Evolutionary conservation across 1,139 yeast species (phyloP), one percentile per base, ranked within the genome.

Genomic region (Geotrichum histeridarum): DNA sequence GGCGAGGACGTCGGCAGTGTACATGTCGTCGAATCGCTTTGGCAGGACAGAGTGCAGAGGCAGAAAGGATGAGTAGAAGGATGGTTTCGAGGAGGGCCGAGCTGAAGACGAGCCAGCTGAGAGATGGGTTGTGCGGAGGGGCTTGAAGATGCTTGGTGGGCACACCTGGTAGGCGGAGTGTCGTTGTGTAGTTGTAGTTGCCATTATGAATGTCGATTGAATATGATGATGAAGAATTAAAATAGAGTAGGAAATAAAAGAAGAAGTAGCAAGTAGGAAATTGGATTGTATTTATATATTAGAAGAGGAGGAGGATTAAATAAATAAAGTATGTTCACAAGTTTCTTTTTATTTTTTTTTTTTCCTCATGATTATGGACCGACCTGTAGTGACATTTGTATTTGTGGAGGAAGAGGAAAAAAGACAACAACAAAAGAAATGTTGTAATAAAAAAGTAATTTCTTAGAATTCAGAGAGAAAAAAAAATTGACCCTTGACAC

Each of bases 1-100:
- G 14, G 42, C 41, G 11, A 66, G 59, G 15, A 78, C 68, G 51
- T 80, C 81, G 1, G 81, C 77, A 0, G 82, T 70, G 64, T 82
- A 82, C 79, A 80, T 79, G 63, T 78, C 81, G 37, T 69, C 63
- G 60, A 75, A 82, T 35, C 71, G 69, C 15, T 64, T 63, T 1
- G 86, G 85, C 12, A 81, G 62, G 0, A 79, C 82, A 14, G 68
- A 65, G 44, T 66, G 60, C 31, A 73, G 65, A 1, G 67, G 53
- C 1, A 68, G 49, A 36, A 36, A 50, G 12, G 43, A 30, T 32
- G 46, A 37, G 42, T 30, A 33, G 35, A 27, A 46, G 27, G 46
- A 27, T 32, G 46, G 17, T 12, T 18, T 41, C 15, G 38, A 11
- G 37, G 38, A 27, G 41, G 47, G 41, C 31, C 9, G 17, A n/a